Evolutionary conservation across 139 green algal genomes (phyloP).

Genomic region (Ulvella scutata): DNA sequence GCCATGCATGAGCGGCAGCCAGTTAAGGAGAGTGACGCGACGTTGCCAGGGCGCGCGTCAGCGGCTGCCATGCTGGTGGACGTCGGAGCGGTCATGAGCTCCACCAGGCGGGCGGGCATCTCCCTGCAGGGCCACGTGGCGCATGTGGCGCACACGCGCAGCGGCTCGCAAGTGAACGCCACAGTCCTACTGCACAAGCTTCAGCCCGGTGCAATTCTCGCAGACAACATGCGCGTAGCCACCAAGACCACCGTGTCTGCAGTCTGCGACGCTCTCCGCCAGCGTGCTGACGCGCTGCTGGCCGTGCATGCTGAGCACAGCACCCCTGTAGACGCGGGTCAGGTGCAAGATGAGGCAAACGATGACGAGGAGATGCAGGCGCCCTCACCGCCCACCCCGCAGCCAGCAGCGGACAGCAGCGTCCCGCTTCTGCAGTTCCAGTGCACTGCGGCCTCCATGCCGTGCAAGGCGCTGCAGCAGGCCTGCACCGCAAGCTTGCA

Average conservation of each 20-base stretch:
- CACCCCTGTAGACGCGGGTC: too few relatives aligned
- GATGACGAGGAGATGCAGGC: not conserved
- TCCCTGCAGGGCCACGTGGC: not conserved
- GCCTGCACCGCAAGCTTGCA: not conserved
- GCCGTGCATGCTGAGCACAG: not conserved
- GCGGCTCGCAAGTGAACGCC: not conserved
- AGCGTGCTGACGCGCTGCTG: not conserved
- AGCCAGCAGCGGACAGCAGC: not conserved
- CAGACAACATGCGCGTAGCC: not conserved
- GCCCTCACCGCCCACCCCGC: not conserved
- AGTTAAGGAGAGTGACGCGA: too few relatives aligned
- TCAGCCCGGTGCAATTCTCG: not conserved
- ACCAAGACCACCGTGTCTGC: not conserved
- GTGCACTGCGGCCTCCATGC: not conserved
- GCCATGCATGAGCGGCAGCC: too few relatives aligned
- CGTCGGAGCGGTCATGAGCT: not conserved
- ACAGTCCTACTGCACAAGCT: not conserved
- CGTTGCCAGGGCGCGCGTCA: too few relatives aligned
- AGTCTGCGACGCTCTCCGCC: not conserved
- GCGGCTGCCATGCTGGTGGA: not conserved
- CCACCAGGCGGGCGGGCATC: not conserved
- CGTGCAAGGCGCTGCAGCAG: not conserved
- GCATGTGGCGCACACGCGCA: not conserved
- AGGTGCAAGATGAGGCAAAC: too few relatives aligned
- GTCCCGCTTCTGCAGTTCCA: not conserved